Evolutionary conservation across 805 yeast species (phyloP).

Genomic region (Hemisphaericaspora nanyangensis): DNA sequence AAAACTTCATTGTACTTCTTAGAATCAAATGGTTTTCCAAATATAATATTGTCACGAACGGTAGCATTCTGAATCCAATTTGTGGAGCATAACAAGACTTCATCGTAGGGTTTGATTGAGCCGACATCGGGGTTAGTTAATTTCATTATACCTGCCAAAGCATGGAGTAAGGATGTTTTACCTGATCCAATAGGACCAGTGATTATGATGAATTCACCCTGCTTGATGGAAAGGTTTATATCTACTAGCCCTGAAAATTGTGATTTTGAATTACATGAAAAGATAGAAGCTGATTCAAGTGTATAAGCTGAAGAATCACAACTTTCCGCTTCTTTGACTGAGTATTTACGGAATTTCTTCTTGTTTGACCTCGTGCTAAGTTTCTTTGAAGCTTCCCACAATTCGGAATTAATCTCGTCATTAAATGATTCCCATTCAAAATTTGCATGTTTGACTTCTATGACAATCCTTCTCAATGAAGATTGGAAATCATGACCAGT

Average conservation of each 20-base stretch:
- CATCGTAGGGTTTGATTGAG: constrained; percentile 21
- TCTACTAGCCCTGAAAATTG: constrained; percentile 32
- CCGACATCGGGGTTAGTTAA: constrained; percentile 24
- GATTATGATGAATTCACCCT: constrained; percentile 36
- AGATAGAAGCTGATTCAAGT: not conserved
- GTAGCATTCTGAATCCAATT: constrained; percentile 46
- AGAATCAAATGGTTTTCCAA: constrained; percentile 32
- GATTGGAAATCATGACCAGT: not conserved
- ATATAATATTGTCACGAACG: constrained; percentile 35
- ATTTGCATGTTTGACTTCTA: constrained; percentile 24
- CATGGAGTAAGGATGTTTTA: constrained; percentile 37
- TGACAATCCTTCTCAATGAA: not conserved
- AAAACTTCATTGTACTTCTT: constrained; percentile 25
- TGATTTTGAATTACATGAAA: not conserved
- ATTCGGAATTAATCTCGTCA: constrained; percentile 18
- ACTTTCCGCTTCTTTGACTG: not conserved
- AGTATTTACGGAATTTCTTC: not conserved
- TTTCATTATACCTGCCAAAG: constrained; percentile 40
- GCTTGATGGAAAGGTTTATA: constrained; percentile 26
- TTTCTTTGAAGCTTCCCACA: constrained; percentile 22
- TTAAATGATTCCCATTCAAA: constrained; percentile 30
- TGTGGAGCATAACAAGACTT: constrained; percentile 29
- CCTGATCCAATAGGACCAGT: constrained; percentile 45
- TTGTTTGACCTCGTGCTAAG: constrained; percentile 6
- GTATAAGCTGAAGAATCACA: not conserved